Conservation (phyloP, 1,284 basidiomycete genomes). For the Austroboletus novae-zelandiae region DNA sequence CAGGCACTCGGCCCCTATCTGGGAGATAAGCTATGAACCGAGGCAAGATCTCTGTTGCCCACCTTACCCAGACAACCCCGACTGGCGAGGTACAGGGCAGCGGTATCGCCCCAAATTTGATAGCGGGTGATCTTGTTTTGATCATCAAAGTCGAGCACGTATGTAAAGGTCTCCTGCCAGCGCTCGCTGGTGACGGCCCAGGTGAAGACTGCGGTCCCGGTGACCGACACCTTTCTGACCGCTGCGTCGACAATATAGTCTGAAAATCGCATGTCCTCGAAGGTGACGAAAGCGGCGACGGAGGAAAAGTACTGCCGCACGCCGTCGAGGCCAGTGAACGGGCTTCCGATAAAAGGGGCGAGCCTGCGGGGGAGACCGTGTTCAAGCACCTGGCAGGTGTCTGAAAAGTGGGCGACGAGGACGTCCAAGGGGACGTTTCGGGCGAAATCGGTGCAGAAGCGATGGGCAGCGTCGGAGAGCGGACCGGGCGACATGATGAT, state of each 20-base stretch:
- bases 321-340: slow-evolving; percentile 44
- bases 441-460: slow-evolving; percentile 55
- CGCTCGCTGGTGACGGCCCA: slow-evolving; percentile 47
- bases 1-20: neutral
- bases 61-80: slow-evolving; percentile 14
- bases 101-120: slow-evolving; percentile 69
- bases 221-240: slow-evolving; percentile 48
- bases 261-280: slow-evolving; percentile 41
- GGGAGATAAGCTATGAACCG: neutral
- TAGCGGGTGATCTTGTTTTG: slow-evolving; percentile 52
- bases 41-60: neutral
- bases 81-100: slow-evolving; percentile 59
- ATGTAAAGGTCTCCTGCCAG: slow-evolving; percentile 65
- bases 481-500: too few relatives aligned
- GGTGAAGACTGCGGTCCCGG: slow-evolving; percentile 53
- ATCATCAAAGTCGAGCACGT: slow-evolving; percentile 60
- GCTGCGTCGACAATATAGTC: slow-evolving; percentile 40
- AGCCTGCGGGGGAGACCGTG: slow-evolving; percentile 50
- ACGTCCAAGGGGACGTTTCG: slow-evolving; percentile 38
- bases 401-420: slow-evolving; percentile 53
- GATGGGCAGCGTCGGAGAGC: slow-evolving; percentile 46
- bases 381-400: slow-evolving; percentile 47
- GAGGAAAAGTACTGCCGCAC: slow-evolving; percentile 50
- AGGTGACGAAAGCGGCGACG: slow-evolving; percentile 44
- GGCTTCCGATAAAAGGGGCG: slow-evolving; percentile 57